These are phyloP conservation scores for Zymoseptoria crescenta DNA, from an alignment of 2,329 filamentous ascomycete species.

Conservation along the genomic window DNA sequence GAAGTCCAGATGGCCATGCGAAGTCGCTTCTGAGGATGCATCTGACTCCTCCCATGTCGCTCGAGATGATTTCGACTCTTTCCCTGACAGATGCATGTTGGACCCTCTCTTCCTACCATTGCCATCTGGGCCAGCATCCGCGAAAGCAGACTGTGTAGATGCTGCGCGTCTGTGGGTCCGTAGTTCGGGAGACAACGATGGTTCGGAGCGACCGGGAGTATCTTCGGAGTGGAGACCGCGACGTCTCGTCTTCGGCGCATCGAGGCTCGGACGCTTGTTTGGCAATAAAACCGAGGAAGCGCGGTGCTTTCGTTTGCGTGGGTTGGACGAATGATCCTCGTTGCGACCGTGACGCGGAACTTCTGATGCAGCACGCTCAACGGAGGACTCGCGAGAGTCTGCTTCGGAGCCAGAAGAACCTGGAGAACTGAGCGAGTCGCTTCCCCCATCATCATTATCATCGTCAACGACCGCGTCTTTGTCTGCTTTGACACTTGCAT, in stretches of 20 bases:
- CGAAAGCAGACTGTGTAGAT: constrained; percentile 54
- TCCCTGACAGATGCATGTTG: constrained; percentile 43
- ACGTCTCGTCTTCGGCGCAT: constrained; percentile 21
- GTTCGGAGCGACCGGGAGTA: constrained; percentile 19
- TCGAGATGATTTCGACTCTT: constrained; percentile 22
- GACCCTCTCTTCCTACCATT: constrained; percentile 30
- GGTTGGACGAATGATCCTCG: constrained; percentile 24
- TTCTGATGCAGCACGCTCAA: constrained; percentile 25
- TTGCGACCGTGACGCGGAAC: constrained; percentile 17
- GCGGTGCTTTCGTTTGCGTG: constrained; percentile 32
- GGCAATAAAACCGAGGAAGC: constrained; percentile 29
- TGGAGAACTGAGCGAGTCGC: constrained; percentile 27
- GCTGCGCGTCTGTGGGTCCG: constrained; percentile 55
- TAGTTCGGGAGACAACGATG: constrained; percentile 54
- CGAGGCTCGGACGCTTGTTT: constrained; percentile 26
- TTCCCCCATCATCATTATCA: constrained; percentile 17
- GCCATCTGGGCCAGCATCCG: constrained; percentile 41
- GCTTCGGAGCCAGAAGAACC: constrained; percentile 18
- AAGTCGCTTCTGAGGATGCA: constrained; percentile 32
- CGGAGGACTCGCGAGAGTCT: constrained; percentile 20
- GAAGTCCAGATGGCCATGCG: constrained; percentile 54
- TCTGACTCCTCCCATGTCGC: constrained; percentile 57
- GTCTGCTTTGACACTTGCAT: constrained; percentile 1
- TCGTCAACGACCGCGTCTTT: not conserved
- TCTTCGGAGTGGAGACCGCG: constrained; percentile 26